phyloP scores from a whole-genome alignment of 1,284 basidiomycete genomes.

The Heliocybe sulcata region DNA sequence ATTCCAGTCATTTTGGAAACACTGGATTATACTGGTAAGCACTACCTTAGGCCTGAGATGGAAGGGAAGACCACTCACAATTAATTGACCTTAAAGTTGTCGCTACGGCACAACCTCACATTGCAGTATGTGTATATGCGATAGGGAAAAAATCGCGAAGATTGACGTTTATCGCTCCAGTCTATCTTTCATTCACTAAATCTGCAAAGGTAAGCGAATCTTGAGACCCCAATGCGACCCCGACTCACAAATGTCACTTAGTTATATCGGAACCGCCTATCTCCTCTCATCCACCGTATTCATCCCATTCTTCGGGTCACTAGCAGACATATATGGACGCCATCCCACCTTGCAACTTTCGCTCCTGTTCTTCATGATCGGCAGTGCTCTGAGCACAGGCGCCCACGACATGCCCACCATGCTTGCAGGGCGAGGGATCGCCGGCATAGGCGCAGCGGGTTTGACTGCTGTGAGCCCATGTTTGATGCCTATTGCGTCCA shows the following conservation, averaged over 20 bases:
- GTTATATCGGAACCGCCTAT: conserved; percentile 35
- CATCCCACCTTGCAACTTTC: conserved; percentile 37
- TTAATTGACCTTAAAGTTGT: conserved; percentile 27
- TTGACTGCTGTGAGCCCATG: conserved; percentile 30
- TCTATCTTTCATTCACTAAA: conserved; percentile 38
- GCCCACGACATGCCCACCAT: conserved; percentile 32
- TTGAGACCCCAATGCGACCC: background rate
- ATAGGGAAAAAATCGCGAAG: background rate
- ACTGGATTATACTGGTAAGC: conserved; percentile 33
- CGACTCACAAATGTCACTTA: conserved; percentile 9
- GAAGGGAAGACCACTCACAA: background rate
- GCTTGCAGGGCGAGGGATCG: conserved; percentile 35
- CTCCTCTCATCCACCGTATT: conserved; percentile 40
- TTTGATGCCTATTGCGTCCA: no score
- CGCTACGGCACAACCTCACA: conserved; percentile 43
- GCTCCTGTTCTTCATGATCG: conserved; percentile 35
- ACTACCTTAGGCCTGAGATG: background rate
- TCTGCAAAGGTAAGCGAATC: conserved; percentile 31
- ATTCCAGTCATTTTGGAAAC: conserved; percentile 25
- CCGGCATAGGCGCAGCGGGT: conserved; percentile 41
- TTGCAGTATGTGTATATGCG: conserved; percentile 29
- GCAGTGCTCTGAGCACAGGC: conserved; percentile 39
- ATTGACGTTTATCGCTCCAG: conserved; percentile 12
- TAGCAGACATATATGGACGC: conserved; percentile 42
- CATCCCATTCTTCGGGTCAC: conserved; percentile 39